Evolutionary conservation across 1,139 yeast genomes (phyloP).

Genomic region (Yamadazyma buinensis): DNA sequence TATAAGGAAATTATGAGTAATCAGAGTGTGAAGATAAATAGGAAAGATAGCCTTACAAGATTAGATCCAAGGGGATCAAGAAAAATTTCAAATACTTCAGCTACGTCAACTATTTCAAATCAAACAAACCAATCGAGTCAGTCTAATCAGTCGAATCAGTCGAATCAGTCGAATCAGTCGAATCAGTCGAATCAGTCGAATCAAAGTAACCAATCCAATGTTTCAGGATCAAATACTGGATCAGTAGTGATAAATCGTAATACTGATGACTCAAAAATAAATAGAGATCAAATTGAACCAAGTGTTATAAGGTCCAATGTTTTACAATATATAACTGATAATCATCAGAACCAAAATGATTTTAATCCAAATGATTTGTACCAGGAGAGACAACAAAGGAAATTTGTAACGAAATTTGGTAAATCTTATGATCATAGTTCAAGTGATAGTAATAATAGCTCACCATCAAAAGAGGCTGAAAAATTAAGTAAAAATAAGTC

Average conservation of each 20-base stretch:
- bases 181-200: conserved; percentile 20
- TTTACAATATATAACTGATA: conserved; percentile 12
- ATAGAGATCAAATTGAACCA: neutral
- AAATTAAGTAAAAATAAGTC: too few relatives aligned
- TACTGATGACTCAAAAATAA: neutral
- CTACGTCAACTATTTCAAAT: conserved; percentile 21
- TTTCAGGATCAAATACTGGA: conserved; percentile 6
- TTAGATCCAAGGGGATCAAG: conserved; percentile 26
- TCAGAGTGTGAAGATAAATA: too few relatives aligned
- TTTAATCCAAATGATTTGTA: conserved; percentile 36
- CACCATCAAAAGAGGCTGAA: too few relatives aligned
- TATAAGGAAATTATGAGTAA: neutral
- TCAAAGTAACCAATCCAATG: too few relatives aligned
- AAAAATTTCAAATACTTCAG: conserved; percentile 18
- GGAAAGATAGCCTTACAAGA: neutral
- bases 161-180: conserved; percentile 24
- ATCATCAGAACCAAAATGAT: conserved; percentile 10
- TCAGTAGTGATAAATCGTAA: conserved; percentile 4
- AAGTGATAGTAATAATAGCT: neutral
- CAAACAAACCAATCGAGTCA: conserved; percentile 22
- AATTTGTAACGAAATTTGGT: conserved; percentile 30
- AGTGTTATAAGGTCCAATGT: conserved; percentile 8
- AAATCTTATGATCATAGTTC: conserved; percentile 14
- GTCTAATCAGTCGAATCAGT: too few relatives aligned
- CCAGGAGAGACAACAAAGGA: conserved; percentile 30